Evolutionary conservation across 306 rosid species (phyloP), one percentile per base, ranked within the genome.

Genomic region (Sicyos edulis): DNA sequence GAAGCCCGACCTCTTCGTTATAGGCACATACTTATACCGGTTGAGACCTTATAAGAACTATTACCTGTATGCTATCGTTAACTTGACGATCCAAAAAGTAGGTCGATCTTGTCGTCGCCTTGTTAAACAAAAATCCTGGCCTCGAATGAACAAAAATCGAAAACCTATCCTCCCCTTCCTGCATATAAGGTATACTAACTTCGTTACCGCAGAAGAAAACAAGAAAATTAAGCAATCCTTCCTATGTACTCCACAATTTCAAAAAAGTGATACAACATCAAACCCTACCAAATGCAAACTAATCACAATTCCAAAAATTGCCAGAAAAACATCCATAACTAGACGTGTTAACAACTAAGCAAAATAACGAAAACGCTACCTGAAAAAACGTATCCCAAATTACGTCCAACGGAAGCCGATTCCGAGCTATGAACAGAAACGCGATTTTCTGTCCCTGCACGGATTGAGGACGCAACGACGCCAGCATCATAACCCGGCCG

Each of bases 41-140:
- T 26, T 26, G 29, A 26, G 29, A 37, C 4, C 5, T 47, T 24
- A 29, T 13, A 45, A 34, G 59, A 69, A 50, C 13, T 5, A 14
- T 79, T 74, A 95, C 99, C 99, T 95, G 99, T 82, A 83, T 83
- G 40, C 99, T 95, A 72, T 89, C 75, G 80, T 95, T 95, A 61
- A 91, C 95, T 89, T 95, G 99, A 42, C 97, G 97, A 81, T 91
- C 75, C 86, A 91, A 70, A 86, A 95, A 95, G 80, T 80, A 86
- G 24, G 32, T 44, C 50, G 99, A 95, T 82, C 82, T 95, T 49
- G 97, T 86, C 37, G 96, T 95, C 77, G 78, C 96, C 72, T 80
- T 83, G 88, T 82, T 91, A 88, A 91, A 78, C 42, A 89, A 77
- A 89, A 95, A 95, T 50, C 99, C 97, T 1, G 99, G 99, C 56